Evolutionary conservation across 2,329 filamentous ascomycete genomes (phyloP).

Genomic region (Talaromyces islandicus): DNA sequence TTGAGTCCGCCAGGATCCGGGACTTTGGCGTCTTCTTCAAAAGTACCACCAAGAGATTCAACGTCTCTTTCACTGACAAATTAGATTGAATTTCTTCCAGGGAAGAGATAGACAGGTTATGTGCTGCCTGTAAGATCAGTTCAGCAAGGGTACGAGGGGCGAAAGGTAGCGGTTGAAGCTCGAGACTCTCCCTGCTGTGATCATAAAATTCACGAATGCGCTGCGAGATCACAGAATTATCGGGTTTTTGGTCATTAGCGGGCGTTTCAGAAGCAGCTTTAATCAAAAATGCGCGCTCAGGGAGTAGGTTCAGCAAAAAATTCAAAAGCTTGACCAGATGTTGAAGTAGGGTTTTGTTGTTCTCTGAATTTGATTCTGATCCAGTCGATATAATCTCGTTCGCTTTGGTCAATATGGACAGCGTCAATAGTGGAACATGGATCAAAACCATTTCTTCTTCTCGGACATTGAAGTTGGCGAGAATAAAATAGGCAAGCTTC

Average conservation of each 20-base stretch:
- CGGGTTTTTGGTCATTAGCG: constrained; percentile 10
- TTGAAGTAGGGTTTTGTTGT: constrained; percentile 17
- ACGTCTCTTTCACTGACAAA: constrained; percentile 51
- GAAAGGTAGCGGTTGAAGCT: constrained; percentile 57
- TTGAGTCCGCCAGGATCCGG: constrained; percentile 25
- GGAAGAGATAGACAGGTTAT: constrained; percentile 28
- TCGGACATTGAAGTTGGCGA: constrained; percentile 82
- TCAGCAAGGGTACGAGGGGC: constrained; percentile 51
- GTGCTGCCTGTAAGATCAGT: constrained; percentile 58
- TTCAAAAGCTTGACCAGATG: constrained; percentile 25
- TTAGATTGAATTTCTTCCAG: constrained; percentile 19
- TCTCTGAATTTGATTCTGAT: constrained; percentile 11
- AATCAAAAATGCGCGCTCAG: constrained; percentile 43
- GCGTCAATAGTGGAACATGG: constrained; percentile 70
- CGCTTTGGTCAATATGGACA: constrained; percentile 55
- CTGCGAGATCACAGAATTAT: constrained; percentile 46
- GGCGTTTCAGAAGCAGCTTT: constrained; percentile 30
- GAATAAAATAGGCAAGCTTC: constrained; percentile 71
- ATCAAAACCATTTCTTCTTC: constrained; percentile 93
- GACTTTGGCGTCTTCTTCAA: constrained; percentile 35
- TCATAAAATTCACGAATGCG: constrained; percentile 63
- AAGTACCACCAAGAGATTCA: constrained; percentile 53
- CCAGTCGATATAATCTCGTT: constrained; percentile 23
- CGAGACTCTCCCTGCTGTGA: constrained; percentile 63
- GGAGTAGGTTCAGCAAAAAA: constrained; percentile 39